Evolutionary conservation across 1,284 basidiomycete species (phyloP), one percentile per base, ranked within the genome.

Genomic region (Tylopilus sp.): DNA sequence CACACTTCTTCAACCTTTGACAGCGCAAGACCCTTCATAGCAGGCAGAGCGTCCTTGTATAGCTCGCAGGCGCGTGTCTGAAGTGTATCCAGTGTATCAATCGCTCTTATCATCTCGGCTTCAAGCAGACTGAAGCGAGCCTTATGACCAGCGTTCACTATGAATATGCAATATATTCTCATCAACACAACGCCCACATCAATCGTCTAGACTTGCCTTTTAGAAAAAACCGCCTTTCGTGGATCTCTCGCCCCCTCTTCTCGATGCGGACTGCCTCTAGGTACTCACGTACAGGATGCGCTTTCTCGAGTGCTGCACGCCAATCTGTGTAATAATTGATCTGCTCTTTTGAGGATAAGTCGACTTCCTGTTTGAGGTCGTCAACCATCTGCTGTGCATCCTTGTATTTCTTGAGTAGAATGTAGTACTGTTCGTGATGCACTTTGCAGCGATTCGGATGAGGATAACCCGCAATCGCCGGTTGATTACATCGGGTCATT

Each of bases 91-190:
- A 73, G 49, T 5, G 64, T 59, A 8, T 76, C 70, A 3, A 77
- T 64, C 15, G 68, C 71, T 44, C 60, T 58, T 12, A 67, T 65
- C 79, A 80, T 80, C 57, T 69, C 67, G 32, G 64, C 74, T 24
- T 69, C 70, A 5, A 80, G 72, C 8, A 74, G 6, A 26, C 77
- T 77, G 12, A 79, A 38, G n/a, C 78, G 78, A 6, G 66, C 72
- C 52, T 70, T 76, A 58, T 79, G 79, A 26, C 77, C 73, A 53
- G 70, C 62, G 33, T 80, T 75, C 61, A 70, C 78, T 80, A 55
- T 9, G 9, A 44, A 44, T 22, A 13, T 36, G 36, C 36, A 36
- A 36, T 36, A 36, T 13, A 36, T 36, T 10, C 18, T 18, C 16
- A 33, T 54, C 26, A 22, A n/a, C 24, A 24, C 44, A 19, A 15